Conservation (phyloP, 345 rosid genomes). For the Xanthoceras sorbifolium region DNA sequence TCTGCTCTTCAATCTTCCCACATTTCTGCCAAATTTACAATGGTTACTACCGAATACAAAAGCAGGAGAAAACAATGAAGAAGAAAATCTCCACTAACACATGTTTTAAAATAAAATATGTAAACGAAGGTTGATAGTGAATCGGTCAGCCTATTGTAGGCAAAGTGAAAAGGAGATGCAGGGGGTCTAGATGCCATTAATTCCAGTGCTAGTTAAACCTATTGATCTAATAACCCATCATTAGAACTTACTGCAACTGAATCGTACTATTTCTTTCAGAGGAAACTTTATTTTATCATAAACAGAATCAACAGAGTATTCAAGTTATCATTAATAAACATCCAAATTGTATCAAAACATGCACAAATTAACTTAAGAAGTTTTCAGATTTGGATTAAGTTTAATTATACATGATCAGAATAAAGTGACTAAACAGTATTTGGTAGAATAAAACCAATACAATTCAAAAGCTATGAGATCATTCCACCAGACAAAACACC, state of each 20-base stretch:
- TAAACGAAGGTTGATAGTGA: not conserved
- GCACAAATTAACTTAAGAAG: not conserved
- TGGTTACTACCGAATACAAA: not conserved
- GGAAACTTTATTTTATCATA: not conserved
- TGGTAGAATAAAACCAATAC: not conserved
- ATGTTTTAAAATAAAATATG: not conserved
- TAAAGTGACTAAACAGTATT: not conserved
- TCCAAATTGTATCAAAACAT: not conserved
- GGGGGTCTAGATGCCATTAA: not conserved
- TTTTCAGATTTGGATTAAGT: not conserved
- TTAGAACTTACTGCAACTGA: not conserved
- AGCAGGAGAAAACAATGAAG: not conserved
- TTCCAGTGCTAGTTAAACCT: not conserved
- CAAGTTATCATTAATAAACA: not conserved
- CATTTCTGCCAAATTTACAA: constrained; percentile 60
- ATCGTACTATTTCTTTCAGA: not conserved
- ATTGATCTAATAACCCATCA: not conserved
- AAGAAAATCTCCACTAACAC: not conserved
- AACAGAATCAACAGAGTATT: not conserved
- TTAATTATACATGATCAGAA: not conserved
- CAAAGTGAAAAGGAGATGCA: not conserved
- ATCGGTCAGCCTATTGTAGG: not conserved
- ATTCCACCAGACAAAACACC: not conserved
- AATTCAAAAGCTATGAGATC: not conserved
- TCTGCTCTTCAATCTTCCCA: constrained; percentile 84